Evolutionary conservation across 305 asterid genomes (phyloP).

Genomic region (Ilex paraguariensis): DNA sequence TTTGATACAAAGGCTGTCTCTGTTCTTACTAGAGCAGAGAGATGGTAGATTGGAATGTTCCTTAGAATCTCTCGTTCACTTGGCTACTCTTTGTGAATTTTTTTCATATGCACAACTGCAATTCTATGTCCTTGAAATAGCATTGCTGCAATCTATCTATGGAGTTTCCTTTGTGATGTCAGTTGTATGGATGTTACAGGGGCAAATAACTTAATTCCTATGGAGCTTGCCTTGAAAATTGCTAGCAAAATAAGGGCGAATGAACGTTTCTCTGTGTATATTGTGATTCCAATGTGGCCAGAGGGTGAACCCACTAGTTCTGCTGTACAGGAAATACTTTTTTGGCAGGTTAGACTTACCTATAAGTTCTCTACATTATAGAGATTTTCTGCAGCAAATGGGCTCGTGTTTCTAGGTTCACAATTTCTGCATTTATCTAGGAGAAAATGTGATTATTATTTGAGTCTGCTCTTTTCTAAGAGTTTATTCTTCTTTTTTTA

Average conservation of each 20-base stretch:
- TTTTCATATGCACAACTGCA: no score
- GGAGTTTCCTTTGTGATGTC: no score
- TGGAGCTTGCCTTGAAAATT: slow-evolving; percentile 23
- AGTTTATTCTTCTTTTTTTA: neutral
- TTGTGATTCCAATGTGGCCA: slow-evolving; percentile 28
- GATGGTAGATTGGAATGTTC: no score
- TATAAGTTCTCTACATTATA: neutral
- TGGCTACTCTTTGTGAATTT: no score
- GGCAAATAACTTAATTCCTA: slow-evolving; percentile 20
- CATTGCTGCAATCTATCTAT: no score
- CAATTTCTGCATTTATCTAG: neutral
- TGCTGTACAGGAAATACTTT: slow-evolving; percentile 21
- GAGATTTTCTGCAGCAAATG: neutral
- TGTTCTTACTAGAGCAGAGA: no score
- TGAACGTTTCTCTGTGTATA: slow-evolving; percentile 21
- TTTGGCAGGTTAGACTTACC: slow-evolving; percentile 20
- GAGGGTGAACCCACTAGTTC: slow-evolving; percentile 21
- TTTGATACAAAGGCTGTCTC: no score
- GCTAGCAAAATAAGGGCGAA: slow-evolving; percentile 20
- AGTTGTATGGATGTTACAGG: slow-evolving; percentile 9
- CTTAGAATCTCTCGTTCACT: no score
- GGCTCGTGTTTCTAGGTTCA: neutral
- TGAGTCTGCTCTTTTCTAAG: neutral
- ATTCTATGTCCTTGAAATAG: no score
- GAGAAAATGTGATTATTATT: neutral